Evolutionary conservation across 768 basidiomycete species (phyloP), one percentile per base, ranked within the genome.

Genomic region (Tulasnella sp.): DNA sequence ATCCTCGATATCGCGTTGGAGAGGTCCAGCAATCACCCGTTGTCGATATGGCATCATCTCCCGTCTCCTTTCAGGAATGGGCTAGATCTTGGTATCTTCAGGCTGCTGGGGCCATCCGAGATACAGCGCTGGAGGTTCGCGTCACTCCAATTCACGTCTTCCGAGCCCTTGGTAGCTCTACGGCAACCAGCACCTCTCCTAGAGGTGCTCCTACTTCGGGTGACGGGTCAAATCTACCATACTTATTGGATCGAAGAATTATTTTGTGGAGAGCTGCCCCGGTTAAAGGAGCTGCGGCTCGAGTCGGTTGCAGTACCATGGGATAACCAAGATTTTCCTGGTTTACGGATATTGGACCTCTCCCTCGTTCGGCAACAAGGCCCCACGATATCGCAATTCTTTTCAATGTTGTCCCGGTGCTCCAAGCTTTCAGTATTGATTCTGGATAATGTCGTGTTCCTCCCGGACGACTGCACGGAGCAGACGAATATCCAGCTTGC

Each of bases 1-100:
- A 32, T 5, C 5, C 29, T 29, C 9, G 61, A 67, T 29, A 67
- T 67, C 32, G 29, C 61, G 29, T 67, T 67, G 61, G 16, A 32
- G 61, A 67, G 61, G 61, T 67, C 61, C 61, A 32, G 61, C 29
- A 67, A 67, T 67, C 61, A 67, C 61, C 61, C 61, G 7, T 13
- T 67, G 61, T 26, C 26, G 2, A 29, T 67, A 29, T 67, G 61
- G 61, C 29, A 35, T 11, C 23, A n/a, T 11, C 23, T 51, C 20
- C 46, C 46, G 20, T 61, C 57, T 11, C 23, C 13, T 6, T 29
- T 23, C 29, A 16, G 10, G n/a, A 13, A 23, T 9, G 10, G 18
- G 23, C n/a, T 4, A 29, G 32, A 16, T 5, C 7, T 35, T 32
- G 29, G 32, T 15, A 35, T 15, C 23, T 32, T 29, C 32, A 26